Percentiles rank a stretch among this genome's conserved stretches.
Evolutionary conservation across 1,284 basidiomycete species (phyloP).

Genomic region (Puccinia hordei): DNA sequence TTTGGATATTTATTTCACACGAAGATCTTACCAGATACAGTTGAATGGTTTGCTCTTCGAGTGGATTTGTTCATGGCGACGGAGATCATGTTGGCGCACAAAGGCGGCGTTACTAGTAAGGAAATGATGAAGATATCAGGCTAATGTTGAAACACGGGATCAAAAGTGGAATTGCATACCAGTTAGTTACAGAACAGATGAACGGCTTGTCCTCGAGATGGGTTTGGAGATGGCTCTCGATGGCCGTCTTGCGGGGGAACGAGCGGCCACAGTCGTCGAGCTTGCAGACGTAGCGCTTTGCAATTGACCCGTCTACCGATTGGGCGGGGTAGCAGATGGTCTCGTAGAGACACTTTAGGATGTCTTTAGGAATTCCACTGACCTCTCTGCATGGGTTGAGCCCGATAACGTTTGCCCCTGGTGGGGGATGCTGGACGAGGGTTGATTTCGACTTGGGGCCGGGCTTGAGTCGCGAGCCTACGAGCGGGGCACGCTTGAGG

Average conservation of each 20-base stretch:
- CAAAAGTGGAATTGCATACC: slow-evolving; percentile 55
- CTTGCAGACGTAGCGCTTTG: slow-evolving; percentile 59
- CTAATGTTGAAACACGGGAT: not conserved
- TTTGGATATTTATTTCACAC: not conserved
- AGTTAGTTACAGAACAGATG: slow-evolving; percentile 60
- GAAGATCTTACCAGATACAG: slow-evolving; percentile 57
- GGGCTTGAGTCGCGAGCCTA: slow-evolving; percentile 36
- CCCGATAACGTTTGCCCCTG: slow-evolving; percentile 3
- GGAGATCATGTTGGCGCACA: slow-evolving; percentile 62
- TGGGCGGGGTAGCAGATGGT: not conserved
- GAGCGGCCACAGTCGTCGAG: slow-evolving; percentile 61
- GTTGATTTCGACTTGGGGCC: slow-evolving; percentile 37
- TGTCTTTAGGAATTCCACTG: slow-evolving; percentile 21
- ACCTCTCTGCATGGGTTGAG: not conserved
- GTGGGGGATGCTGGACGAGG: slow-evolving; percentile 38
- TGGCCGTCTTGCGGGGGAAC: slow-evolving; percentile 62
- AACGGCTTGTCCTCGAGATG: slow-evolving; percentile 64
- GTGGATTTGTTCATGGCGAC: slow-evolving; percentile 62
- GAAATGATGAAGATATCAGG: not conserved
- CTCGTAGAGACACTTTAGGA: slow-evolving; percentile 23
- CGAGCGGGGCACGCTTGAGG: not conserved
- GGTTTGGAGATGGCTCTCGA: slow-evolving; percentile 63
- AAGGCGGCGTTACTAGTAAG: slow-evolving; percentile 59
- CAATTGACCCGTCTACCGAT: not conserved
- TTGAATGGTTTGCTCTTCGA: slow-evolving; percentile 61